Evolutionary conservation across 2,329 filamentous ascomycete species (phyloP), one percentile per base, ranked within the genome.

Genomic region (Diaporthe longicolla): DNA sequence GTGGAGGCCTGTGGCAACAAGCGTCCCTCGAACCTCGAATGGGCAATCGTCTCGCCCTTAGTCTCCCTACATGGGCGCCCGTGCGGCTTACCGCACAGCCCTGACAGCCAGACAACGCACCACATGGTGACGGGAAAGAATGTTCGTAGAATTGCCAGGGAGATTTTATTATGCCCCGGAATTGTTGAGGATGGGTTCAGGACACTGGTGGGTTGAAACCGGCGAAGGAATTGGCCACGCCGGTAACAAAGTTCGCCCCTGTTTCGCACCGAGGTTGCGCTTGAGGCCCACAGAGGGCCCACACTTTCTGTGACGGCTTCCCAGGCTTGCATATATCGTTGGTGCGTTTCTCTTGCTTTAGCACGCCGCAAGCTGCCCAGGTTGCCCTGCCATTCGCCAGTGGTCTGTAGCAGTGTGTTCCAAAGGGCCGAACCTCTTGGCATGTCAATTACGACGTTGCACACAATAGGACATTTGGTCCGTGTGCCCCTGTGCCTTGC

Each of bases 381-480:
- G 43, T 43, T 50, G 55, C 68, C 40, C 55, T 71, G 69, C 29
- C 59, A 71, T 52, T 71, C 69, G 55, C 55, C 55, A 57, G 17
- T 29, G 55, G 10, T 4, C 55, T 40, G 55, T 61, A 50, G 40
- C 57, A 71, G 32, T 37, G 26, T 32, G 15, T 37, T 40, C 29
- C 45, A 66, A 66, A 66, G 63, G 61, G 32, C 63, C 63, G 63
- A 66, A 24, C 63, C 17, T 52, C 63, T 66, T 66, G 63, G 29
- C 63, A 66, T 66, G 45, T 66, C 63, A 66, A 52, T 24, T 26
- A 66, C 63, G 63, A 66, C 45, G 45, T 52, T 52, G 63, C 63
- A 66, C 63, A 66, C 21, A 66, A 66, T 37, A 66, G 63, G 63
- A 66, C 48, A 66, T 66, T 50, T 66, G 45, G 63, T 66, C 63